Evolutionary conservation across 1,284 basidiomycete genomes (phyloP).

Genomic region (Leccinum subrobustum): DNA sequence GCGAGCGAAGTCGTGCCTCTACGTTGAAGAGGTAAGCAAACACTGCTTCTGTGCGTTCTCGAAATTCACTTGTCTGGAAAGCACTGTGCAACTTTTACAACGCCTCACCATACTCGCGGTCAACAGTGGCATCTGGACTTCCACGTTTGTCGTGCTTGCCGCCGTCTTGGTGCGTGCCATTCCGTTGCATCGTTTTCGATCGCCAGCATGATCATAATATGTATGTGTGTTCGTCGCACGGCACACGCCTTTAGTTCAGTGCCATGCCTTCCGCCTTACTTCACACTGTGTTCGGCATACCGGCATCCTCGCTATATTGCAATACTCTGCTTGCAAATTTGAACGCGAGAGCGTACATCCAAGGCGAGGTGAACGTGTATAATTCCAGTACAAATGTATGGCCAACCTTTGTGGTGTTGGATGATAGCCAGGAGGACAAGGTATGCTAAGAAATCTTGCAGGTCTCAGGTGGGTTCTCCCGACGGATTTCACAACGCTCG

Average conservation of each 20-base stretch:
- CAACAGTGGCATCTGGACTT: conserved; percentile 20
- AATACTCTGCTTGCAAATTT: background rate
- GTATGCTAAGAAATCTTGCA: background rate
- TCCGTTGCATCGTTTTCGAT: background rate
- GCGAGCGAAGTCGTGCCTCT: no score
- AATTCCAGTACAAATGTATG: background rate
- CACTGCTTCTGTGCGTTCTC: no score
- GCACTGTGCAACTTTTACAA: conserved; percentile 8
- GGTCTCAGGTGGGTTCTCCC: background rate
- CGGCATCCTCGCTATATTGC: background rate
- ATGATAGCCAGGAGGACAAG: background rate
- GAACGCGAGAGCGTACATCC: background rate
- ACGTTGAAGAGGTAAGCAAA: background rate
- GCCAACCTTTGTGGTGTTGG: background rate
- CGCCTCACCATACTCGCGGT: conserved; percentile 16
- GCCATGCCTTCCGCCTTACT: background rate
- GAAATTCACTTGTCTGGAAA: background rate
- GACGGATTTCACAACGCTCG: background rate
- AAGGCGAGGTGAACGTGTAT: background rate
- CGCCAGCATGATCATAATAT: background rate
- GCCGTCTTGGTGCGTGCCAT: conserved; percentile 11
- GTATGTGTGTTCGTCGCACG: background rate
- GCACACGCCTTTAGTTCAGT: background rate
- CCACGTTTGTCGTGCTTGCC: conserved; percentile 9
- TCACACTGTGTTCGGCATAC: background rate